Evolutionary conservation across 1,284 basidiomycete species (phyloP), one percentile per base, ranked within the genome.

Genomic region (Afroboletus lepidellus): DNA sequence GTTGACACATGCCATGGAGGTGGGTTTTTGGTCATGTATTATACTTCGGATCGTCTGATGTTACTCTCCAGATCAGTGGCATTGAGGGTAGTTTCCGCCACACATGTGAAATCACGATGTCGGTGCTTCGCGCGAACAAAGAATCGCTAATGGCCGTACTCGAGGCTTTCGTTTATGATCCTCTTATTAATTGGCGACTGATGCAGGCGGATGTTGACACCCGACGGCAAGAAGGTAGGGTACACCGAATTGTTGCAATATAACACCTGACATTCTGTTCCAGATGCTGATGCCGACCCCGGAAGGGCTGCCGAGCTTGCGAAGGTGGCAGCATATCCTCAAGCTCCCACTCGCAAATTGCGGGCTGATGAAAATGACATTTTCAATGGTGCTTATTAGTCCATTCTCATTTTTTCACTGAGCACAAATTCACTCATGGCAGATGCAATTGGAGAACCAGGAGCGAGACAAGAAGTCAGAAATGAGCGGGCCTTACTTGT

Each of bases 1-100:
- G 97, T 80, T 99, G 53, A 97, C 94, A 27, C 94, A 98, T 69
- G 97, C 97, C 3, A 99, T 99, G 97, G 97, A 99, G 81, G 93
- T 93, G 57, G 68, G 80, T 57, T 27, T 37, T 20, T 15, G 8
- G 16, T 11, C 7, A 12, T 38, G 3, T 50, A 39, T 16, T 42
- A 34, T 24, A 16, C 37, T 13, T 36, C 18, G 20, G 47, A 30
- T 29, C 36, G 32, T 60, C 45, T 65, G 48, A 64, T 47, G 20
- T 25, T 36, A 50, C 41, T 36, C 13, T 52, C 37, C 58, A 92
- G 89, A 92, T 94, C 58, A 94, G 93, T 70, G 97, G 97, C 18
- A 96, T 99, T 61, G 93, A 98, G 66, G 97, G 97, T 34, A 97
- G 94, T 63, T 99, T 96, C 81, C 85, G 92, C 64, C 88, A 90